Evolutionary conservation across 2,329 filamentous ascomycete species (phyloP).

Genomic region (Samsoniella hepiali): DNA sequence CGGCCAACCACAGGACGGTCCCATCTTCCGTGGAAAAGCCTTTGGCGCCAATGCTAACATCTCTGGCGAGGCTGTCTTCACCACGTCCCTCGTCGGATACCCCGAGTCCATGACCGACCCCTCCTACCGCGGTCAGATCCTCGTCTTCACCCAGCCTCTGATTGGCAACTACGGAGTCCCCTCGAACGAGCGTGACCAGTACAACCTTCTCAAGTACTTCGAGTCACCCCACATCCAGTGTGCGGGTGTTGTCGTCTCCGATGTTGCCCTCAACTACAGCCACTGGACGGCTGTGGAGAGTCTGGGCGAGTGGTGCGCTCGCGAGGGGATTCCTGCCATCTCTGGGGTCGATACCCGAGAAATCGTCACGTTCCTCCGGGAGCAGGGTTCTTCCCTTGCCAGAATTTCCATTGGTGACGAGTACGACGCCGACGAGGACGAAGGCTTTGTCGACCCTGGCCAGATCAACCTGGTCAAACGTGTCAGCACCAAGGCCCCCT

Average conservation of each 20-base stretch:
- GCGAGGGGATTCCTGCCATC: constrained; percentile 93
- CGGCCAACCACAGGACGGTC: constrained; percentile 65
- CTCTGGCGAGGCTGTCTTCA: constrained; percentile 97
- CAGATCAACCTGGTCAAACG: constrained; percentile 95
- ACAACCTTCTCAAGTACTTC: constrained; percentile 93
- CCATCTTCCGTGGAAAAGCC: constrained; percentile 92
- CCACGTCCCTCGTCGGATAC: constrained; percentile 95
- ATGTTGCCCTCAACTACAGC: constrained; percentile 90
- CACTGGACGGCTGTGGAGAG: constrained; percentile 99
- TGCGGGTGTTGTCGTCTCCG: constrained; percentile 90
- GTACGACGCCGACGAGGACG: constrained; percentile 97
- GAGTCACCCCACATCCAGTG: constrained; percentile 98
- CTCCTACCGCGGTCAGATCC: constrained; percentile 88
- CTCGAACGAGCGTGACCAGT: constrained; percentile 77
- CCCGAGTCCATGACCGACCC: constrained; percentile 91
- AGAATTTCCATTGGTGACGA: constrained; percentile 94
- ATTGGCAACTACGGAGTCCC: constrained; percentile 99
- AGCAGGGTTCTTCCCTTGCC: constrained; percentile 93
- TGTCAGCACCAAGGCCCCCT: constrained; percentile 97
- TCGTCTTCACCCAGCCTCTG: constrained; percentile 96
- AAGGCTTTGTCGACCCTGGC: constrained; percentile 90
- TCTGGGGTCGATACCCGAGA: constrained; percentile 95
- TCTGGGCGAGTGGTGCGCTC: constrained; percentile 88
- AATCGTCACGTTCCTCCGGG: constrained; percentile 92
- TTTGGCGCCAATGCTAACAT: constrained; percentile 97